phyloP scores from a whole-genome alignment of 2,329 filamentous ascomycete species.

The Emericellopsis cladophorae region DNA sequence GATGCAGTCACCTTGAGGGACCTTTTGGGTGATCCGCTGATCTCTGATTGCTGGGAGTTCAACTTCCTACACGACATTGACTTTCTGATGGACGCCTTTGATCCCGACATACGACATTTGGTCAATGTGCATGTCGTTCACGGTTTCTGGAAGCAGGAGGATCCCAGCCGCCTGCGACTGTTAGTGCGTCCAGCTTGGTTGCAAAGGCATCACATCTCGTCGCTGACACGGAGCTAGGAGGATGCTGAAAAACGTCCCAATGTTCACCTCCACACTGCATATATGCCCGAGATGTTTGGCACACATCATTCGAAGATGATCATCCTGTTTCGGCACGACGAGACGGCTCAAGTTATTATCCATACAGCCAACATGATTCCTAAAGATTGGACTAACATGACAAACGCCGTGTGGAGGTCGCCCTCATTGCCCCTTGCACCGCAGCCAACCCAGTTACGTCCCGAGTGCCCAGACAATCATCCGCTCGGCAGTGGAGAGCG shows the following conservation, averaged over 20 bases:
- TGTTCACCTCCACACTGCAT: conserved; percentile 58
- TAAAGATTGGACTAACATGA: conserved; percentile 81
- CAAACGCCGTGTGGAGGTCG: conserved; percentile 70
- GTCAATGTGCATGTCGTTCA: conserved; percentile 45
- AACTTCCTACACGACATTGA: conserved; percentile 52
- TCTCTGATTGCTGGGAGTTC: conserved; percentile 60
- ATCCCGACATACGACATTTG: conserved; percentile 32
- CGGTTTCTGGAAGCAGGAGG: conserved; percentile 56
- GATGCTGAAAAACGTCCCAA: conserved; percentile 50
- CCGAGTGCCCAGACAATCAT: conserved; percentile 1
- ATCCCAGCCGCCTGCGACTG: conserved; percentile 40
- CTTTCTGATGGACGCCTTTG: conserved; percentile 42
- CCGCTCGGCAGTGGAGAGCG: conserved; percentile 45
- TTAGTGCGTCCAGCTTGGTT: conserved; percentile 29
- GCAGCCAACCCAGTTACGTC: background rate
- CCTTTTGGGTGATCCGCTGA: conserved; percentile 61
- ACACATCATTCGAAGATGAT: conserved; percentile 86
- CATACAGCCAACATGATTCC: conserved; percentile 89
- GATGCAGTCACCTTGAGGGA: conserved; percentile 55
- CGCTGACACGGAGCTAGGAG: conserved; percentile 29
- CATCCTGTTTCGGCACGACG: conserved; percentile 66
- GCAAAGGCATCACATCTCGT: background rate
- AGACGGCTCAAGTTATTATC: conserved; percentile 65
- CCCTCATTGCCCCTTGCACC: conserved; percentile 44
- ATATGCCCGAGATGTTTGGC: conserved; percentile 73